Conservation (phyloP, 1,284 basidiomycete species). For the Irpex lacteus region DNA sequence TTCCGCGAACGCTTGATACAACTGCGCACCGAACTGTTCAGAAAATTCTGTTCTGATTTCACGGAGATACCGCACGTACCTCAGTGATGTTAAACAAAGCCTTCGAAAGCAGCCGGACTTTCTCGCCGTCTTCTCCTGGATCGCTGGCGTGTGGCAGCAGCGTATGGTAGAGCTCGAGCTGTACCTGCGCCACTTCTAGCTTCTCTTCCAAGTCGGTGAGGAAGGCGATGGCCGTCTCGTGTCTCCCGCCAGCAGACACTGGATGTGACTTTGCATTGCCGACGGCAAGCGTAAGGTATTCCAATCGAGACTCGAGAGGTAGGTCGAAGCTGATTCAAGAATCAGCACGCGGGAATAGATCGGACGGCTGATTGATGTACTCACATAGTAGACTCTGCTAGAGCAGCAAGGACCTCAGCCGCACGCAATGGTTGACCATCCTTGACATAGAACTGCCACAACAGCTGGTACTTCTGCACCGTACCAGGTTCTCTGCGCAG, state of each 20-base stretch:
- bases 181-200: conserved; percentile 95
- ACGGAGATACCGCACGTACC: conserved; percentile 36
- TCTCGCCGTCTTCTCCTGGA: conserved; percentile 50
- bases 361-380: conserved; percentile 23
- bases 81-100: conserved; percentile 68
- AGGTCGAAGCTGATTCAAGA: conserved; percentile 56
- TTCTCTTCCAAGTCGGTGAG: conserved; percentile 93
- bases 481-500: conserved; percentile 80
- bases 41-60: conserved; percentile 9
- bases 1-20: conserved; percentile 88
- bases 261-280: conserved; percentile 96
- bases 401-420: conserved; percentile 80
- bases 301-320: conserved; percentile 70
- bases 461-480: conserved; percentile 81
- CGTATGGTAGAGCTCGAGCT: conserved; percentile 80
- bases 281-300: conserved; percentile 91
- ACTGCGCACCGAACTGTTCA: conserved; percentile 38
- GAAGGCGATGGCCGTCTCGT: conserved; percentile 88
- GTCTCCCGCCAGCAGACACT: conserved; percentile 67
- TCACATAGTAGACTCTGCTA: conserved; percentile 87
- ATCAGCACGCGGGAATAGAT: conserved; percentile 5
- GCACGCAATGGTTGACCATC: conserved; percentile 84
- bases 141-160: conserved; percentile 62
- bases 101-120: conserved; percentile 54
- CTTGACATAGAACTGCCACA: conserved; percentile 98